Base-by-base conservation (phyloP, 2,329 filamentous ascomycete genomes). In the Aureobasidium mangrovei region DNA sequence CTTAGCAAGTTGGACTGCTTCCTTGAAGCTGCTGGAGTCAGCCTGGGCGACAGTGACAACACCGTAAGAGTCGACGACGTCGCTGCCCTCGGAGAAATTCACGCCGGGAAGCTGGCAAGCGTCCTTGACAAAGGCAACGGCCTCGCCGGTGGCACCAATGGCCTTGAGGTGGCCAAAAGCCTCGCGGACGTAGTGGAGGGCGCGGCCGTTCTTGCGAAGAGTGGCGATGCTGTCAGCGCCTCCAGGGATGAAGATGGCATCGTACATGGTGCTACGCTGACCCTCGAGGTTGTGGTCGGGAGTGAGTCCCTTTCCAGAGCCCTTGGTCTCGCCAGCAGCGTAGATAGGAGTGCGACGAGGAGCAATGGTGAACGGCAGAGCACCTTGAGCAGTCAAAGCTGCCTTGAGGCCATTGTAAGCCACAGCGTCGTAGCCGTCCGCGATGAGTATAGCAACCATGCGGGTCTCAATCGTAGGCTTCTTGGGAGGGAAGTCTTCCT, bases 131-230 rank as follows among this genome's bases (percentile, higher is more conserved):
- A 91, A 72, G 2, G 80, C 73, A 0, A 88, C 80, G 0, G 76
- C 87, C 64, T 90, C 86, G 0, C 85, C 87, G 0, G 84, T 85
- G 0, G 84, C 88, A 2, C 82, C 88, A 27, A 93, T 85, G 2
- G 86, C 74, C 74, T 93, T 93, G 48, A 90, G 75, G 59, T 93
- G 88, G 0, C 86, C 87, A 61, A 91, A 93, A 0, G 87, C 84
- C 67, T 93, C 88, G 2, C 85, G 79, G 3, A 91, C 72, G 80
- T 85, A 93, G 72, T 91, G 84, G 1, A 86, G 64, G 0, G 85
- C 85, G 18, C 86, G 83, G 0, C 88, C 87, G 57, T 78, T 88
- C 72, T 83, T 81, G 54, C 77, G 71, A 0, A 93, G 77, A 0
- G 80, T 81, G 51, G 78, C 72, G 42, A 86, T 70, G 0, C 81